These are phyloP conservation scores for Globisporangium acanthophoron DNA, from an alignment of 352 stramenopile species.

Conservation along the genomic window DNA sequence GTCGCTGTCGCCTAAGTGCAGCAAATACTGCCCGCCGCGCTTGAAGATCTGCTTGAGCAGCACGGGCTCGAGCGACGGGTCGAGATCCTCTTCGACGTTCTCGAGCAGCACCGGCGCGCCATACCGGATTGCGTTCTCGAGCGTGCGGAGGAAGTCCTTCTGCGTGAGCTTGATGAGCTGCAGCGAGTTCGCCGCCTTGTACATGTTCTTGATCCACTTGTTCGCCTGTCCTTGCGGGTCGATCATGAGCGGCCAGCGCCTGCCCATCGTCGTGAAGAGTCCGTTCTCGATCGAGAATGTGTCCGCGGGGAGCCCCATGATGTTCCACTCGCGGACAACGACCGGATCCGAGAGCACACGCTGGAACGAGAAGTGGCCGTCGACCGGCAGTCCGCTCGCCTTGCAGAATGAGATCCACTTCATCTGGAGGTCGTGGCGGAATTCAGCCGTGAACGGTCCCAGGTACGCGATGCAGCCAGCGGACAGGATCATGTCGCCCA, in stretches of 20 bases:
- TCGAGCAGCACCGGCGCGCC: slow-evolving; percentile 89
- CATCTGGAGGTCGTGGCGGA: slow-evolving; percentile 70
- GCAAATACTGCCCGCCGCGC: slow-evolving; percentile 79
- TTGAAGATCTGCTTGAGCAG: slow-evolving; percentile 94
- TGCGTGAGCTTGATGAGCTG: slow-evolving; percentile 93
- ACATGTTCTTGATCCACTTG: slow-evolving; percentile 94
- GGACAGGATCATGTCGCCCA: slow-evolving; percentile 91
- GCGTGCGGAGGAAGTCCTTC: slow-evolving; percentile 88
- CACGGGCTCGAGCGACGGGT: slow-evolving; percentile 91
- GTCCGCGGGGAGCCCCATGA: slow-evolving; percentile 89
- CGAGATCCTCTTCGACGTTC: slow-evolving; percentile 92
- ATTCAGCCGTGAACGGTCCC: slow-evolving; percentile 88
- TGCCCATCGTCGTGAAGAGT: slow-evolving; percentile 87
- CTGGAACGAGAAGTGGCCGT: slow-evolving; percentile 82
- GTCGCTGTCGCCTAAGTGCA: slow-evolving; percentile 90
- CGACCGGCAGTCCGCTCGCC: slow-evolving; percentile 74
- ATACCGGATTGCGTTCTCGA: slow-evolving; percentile 92
- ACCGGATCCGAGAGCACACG: slow-evolving; percentile 81
- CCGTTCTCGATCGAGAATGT: slow-evolving; percentile 93
- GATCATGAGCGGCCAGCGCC: slow-evolving; percentile 93
- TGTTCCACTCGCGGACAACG: slow-evolving; percentile 89
- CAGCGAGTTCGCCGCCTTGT: slow-evolving; percentile 61
- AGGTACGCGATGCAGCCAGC: slow-evolving; percentile 92
- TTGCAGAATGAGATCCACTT: slow-evolving; percentile 86
- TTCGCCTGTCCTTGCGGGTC: slow-evolving; percentile 93